Conservation (phyloP, 257 asterid species). For the Solanum lycopersicoides region DNA sequence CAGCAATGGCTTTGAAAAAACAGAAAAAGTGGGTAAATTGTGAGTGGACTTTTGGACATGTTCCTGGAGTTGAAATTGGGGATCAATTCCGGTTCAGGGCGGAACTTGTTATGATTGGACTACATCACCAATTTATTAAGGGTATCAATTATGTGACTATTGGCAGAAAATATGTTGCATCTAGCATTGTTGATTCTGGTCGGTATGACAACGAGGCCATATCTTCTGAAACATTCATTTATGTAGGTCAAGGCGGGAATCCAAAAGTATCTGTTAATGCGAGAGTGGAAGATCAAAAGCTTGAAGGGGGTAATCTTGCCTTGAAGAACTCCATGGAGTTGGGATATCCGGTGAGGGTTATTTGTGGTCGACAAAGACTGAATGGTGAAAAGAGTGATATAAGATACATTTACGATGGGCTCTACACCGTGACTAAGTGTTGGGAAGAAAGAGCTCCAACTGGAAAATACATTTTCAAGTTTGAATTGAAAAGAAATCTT, state of each 20-base stretch:
- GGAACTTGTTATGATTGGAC: conserved; percentile 19
- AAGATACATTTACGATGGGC: conserved; percentile 20
- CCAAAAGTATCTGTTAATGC: not conserved
- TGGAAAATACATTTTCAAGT: conserved; percentile 22
- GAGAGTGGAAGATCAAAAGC: conserved; percentile 16
- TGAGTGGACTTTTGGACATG: conserved; percentile 8
- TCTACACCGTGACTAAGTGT: conserved; percentile 13
- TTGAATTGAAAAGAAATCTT: conserved; percentile 24
- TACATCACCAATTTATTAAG: conserved; percentile 6
- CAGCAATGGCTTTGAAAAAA: conserved; percentile 5
- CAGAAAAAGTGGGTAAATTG: conserved; percentile 10
- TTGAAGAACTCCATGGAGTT: conserved; percentile 13
- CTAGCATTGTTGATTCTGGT: conserved; percentile 22
- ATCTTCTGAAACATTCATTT: conserved; percentile 11
- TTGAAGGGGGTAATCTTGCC: conserved; percentile 25
- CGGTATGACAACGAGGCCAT: conserved; percentile 9
- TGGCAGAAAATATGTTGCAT: not conserved
- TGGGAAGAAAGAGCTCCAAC: conserved; percentile 15
- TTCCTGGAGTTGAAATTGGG: conserved; percentile 24
- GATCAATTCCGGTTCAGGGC: conserved; percentile 19
- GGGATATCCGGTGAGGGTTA: conserved; percentile 25
- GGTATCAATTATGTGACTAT: conserved; percentile 11
- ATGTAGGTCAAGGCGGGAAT: conserved; percentile 28
- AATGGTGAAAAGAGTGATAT: not conserved
- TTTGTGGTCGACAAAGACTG: not conserved